Conservation (phyloP, 1,139 yeast species). For the Schizosaccharomyces versatilis region DNA sequence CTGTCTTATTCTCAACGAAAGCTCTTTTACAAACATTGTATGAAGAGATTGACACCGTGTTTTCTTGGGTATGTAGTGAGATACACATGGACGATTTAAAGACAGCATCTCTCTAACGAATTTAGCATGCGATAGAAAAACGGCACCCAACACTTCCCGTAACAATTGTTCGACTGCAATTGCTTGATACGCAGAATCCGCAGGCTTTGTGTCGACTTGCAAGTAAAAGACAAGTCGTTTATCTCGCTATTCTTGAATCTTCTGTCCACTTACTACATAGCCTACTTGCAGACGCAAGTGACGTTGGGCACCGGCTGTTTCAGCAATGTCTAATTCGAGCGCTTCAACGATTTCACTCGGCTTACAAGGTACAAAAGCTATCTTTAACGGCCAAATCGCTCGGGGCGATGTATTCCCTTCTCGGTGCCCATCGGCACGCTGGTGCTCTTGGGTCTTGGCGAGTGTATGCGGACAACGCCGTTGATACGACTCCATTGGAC, state of each 20-base stretch:
- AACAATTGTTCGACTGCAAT: neutral
- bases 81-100: neutral
- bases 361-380: neutral
- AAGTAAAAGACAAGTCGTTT: neutral
- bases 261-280: neutral
- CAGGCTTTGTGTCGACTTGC: neutral
- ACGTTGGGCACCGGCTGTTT: neutral
- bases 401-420: neutral
- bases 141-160: neutral
- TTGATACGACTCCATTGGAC: constrained; percentile 38
- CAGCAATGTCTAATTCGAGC: neutral
- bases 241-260: neutral
- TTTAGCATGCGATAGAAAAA: neutral
- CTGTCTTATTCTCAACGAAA: neutral
- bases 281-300: neutral
- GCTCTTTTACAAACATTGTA: neutral
- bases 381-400: neutral
- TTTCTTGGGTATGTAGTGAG: neutral
- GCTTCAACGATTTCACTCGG: neutral
- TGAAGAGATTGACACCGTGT: neutral
- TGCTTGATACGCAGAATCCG: neutral
- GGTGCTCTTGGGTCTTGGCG: constrained; percentile 26
- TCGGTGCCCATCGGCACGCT: neutral
- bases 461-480: constrained; percentile 41
- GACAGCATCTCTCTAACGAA: too few species aligned